Percentiles rank a stretch among this genome's conserved stretches.
Conservation (phyloP, 768 basidiomycete genomes). For the Mycena epipterygia region DNA sequence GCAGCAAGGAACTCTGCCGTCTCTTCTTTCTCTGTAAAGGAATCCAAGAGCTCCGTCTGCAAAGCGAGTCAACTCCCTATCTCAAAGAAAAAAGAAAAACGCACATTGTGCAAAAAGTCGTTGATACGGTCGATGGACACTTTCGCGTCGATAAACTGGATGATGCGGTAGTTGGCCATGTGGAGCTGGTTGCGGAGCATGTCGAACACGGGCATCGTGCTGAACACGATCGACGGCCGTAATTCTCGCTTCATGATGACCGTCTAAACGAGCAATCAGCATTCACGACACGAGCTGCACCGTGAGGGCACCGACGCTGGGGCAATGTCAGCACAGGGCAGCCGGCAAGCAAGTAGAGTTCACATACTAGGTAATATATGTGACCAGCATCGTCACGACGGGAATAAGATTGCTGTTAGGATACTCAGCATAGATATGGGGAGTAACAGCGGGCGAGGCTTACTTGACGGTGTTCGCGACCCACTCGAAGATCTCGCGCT, state of each 20-base stretch:
- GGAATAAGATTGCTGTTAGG: slow-evolving; percentile 67
- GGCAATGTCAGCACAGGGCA: background rate
- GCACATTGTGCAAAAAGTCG: slow-evolving; percentile 56
- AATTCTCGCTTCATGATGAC: slow-evolving; percentile 57
- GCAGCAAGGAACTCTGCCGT: slow-evolving; percentile 52
- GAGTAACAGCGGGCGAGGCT: slow-evolving; percentile 22
- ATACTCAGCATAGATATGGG: background rate
- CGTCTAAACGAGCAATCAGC: slow-evolving; percentile 42
- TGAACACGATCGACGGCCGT: slow-evolving; percentile 59
- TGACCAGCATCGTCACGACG: slow-evolving; percentile 73
- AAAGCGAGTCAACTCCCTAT: background rate
- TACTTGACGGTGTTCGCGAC: slow-evolving; percentile 61
- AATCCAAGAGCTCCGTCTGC: slow-evolving; percentile 37
- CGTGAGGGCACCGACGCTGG: background rate
- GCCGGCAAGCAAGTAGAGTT: background rate
- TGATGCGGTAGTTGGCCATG: slow-evolving; percentile 50
- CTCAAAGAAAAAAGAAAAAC: slow-evolving; percentile 1
- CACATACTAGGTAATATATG: slow-evolving; percentile 62
- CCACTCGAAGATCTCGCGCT: slow-evolving; percentile 66
- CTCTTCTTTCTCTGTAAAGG: slow-evolving; percentile 51
- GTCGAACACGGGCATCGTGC: slow-evolving; percentile 73
- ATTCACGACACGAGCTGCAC: background rate
- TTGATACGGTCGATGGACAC: slow-evolving; percentile 74
- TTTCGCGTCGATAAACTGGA: slow-evolving; percentile 56
- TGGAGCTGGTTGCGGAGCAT: slow-evolving; percentile 68